Evolutionary conservation across 441 rosid species (phyloP).

Genomic region (Euphorbia schlechtendalii): DNA sequence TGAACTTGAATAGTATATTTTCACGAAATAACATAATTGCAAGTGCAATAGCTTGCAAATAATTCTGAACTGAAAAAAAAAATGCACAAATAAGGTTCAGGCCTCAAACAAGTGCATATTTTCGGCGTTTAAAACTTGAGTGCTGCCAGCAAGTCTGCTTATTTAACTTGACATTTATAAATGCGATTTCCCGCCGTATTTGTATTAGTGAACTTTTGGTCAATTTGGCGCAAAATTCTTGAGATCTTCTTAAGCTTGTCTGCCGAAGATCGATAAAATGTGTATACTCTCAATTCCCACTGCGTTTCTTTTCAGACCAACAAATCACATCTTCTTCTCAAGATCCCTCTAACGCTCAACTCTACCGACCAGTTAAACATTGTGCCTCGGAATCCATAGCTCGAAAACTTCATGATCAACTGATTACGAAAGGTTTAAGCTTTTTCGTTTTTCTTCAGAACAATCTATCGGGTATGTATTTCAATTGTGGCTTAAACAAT

Average conservation of each 20-base stretch:
- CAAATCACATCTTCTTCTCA: background rate
- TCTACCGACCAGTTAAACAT: conserved; percentile 15
- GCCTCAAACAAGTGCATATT: no score
- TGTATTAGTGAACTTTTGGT: background rate
- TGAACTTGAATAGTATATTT: no score
- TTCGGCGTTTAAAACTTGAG: no score
- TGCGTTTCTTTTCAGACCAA: conserved; percentile 4
- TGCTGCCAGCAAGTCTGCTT: no score
- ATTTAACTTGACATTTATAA: no score
- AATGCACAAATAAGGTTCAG: no score
- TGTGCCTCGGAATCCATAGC: conserved; percentile 8
- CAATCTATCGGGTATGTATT: conserved; percentile 17
- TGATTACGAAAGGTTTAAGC: conserved; percentile 7
- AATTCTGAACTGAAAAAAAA: no score
- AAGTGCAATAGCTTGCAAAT: no score
- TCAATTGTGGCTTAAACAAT: conserved; percentile 9
- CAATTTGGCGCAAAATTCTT: background rate
- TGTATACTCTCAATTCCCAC: background rate
- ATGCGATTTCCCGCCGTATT: conserved; percentile 8
- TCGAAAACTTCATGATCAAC: conserved; percentile 15
- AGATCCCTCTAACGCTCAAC: conserved; percentile 4
- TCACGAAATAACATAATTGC: no score
- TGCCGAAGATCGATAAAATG: background rate
- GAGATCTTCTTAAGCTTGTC: background rate
- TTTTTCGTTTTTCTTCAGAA: conserved; percentile 15